Evolutionary conservation across 768 basidiomycete species (phyloP), one percentile per base, ranked within the genome.

Genomic region (Cystobasidium ongulense): DNA sequence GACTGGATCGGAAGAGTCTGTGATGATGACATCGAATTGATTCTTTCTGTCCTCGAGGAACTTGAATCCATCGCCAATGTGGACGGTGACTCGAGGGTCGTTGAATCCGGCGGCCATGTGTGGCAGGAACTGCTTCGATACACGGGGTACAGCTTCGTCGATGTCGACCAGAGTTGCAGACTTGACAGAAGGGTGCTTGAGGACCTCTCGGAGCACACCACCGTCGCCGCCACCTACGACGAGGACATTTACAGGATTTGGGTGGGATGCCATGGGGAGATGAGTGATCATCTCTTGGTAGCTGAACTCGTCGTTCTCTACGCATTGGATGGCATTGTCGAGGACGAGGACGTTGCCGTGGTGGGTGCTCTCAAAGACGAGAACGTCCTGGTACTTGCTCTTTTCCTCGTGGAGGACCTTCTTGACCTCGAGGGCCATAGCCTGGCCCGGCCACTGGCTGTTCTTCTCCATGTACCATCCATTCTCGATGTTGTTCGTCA

Each of bases 171-270:
- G 87, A 21, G 94, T 91, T 77, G 97, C 93, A 77, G 91, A 82
- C 81, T 97, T 87, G 71, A 99, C 93, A 1, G 86, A 85, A 63
- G 88, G 86, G 82, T 98, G 94, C 85, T 94, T 97, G 80, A 99
- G 86, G 27, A 93, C 92, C 82, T 99, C 95, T 61, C 95, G 89
- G 53, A 99, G 91, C 75, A 98, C 95, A 77, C 95, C 96, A 52
- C 96, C 96, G 81, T 99, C 96, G 33, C 96, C 96, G 63, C 95
- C 96, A 62, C 96, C 96, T 75, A 99, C 94, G 73, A 99, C 96
- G 38, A 99, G 88, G 21, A 98, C 95, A 78, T 89, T 88, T 82
- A 90, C 89, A 0, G 95, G 96, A 84, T 96, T 90, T 27, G 96
- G 95, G 82, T 99, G 96, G 74, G 88, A 92, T 15, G 91, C 88